phyloP scores from a whole-genome alignment of 164 flowering plant genomes.

The Buxus sempervirens region DNA sequence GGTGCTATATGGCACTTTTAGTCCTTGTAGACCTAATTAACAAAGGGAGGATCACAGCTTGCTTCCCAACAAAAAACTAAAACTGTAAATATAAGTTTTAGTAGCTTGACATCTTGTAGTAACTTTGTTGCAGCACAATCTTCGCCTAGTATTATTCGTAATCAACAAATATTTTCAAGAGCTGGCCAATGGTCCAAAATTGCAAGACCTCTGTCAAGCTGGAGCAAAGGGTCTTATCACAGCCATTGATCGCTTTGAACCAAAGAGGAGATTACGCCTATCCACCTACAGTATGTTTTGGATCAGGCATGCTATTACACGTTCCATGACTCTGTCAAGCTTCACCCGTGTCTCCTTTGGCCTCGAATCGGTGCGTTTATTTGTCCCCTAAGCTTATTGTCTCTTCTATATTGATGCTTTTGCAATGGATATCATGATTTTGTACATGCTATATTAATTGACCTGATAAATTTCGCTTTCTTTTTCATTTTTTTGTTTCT shows the following conservation, averaged over 20 bases:
- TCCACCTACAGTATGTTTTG: constrained; percentile 91
- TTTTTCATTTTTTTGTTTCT: too few relatives aligned
- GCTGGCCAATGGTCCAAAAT: constrained; percentile 59
- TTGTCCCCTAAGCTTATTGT: not conserved
- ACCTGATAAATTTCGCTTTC: not conserved
- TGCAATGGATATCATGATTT: not conserved
- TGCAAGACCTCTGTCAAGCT: constrained; percentile 93
- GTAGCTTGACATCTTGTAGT: too few relatives aligned
- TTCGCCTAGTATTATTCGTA: constrained; percentile 78
- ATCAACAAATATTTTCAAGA: constrained; percentile 93
- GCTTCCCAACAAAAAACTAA: not conserved
- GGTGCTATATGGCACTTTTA: not conserved
- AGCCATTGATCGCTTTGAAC: constrained; percentile 95
- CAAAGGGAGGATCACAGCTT: not conserved
- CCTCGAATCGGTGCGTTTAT: constrained; percentile 74
- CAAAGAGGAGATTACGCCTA: constrained; percentile 60
- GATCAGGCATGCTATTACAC: constrained; percentile 89
- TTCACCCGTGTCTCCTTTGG: constrained; percentile 83
- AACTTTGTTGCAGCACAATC: constrained; percentile 85
- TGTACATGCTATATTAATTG: not conserved
- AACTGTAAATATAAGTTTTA: too few relatives aligned
- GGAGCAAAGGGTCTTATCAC: constrained; percentile 90
- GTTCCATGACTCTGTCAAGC: constrained; percentile 83
- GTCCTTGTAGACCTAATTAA: not conserved
- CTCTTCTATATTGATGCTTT: not conserved